Evolutionary conservation across 2,329 filamentous ascomycete genomes (phyloP), one percentile per base, ranked within the genome.

Genomic region (Microsporum ferrugineum): DNA sequence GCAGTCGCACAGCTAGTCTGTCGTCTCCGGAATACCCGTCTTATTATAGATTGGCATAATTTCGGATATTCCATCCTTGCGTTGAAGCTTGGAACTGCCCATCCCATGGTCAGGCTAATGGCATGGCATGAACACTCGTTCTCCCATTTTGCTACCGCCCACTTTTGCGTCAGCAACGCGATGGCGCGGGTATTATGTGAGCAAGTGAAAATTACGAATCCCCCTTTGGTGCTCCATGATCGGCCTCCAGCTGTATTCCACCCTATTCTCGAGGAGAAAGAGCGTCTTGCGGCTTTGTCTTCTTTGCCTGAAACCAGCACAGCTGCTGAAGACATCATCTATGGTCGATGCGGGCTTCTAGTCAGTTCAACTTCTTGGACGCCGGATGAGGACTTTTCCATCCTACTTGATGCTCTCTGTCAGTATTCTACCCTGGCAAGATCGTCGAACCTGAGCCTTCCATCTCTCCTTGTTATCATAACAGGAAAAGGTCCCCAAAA

Each of bases 341-440:
- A 78, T 14, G 82, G 83, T 3, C 77, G 77, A 6, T 82, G 83
- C 60, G 84, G 82, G 34, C 80, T 99, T 2, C 76, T 99, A 5
- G 89, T 97, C 41, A 95, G 89, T 75, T 94, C 91, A 62, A 99
- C 94, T 0, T 96, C 91, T 8, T 99, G 94, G 94, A 99, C 94
- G 0, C 84, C 91, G 0, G 94, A 99, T 69, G 94, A 99, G 73
- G 92, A 99, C 73, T 97, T 99, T 71, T 86, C 85, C 0, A 75
- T 99, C 3, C 81, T 99, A 1, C 86, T 99, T 2, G 85, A 91
- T 58, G 91, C 91, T 0, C 79, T 99, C 0, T 84, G 89, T 8
- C 73, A 77, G 5, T 96, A 96, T 70, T 88, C 88, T 0, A 75
- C 78, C 8, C 65, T 75, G 41, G 76, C 78, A 7, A 76, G 72